Conservation (phyloP, 169 alveolate species). For the Eimeria mitis region DNA sequence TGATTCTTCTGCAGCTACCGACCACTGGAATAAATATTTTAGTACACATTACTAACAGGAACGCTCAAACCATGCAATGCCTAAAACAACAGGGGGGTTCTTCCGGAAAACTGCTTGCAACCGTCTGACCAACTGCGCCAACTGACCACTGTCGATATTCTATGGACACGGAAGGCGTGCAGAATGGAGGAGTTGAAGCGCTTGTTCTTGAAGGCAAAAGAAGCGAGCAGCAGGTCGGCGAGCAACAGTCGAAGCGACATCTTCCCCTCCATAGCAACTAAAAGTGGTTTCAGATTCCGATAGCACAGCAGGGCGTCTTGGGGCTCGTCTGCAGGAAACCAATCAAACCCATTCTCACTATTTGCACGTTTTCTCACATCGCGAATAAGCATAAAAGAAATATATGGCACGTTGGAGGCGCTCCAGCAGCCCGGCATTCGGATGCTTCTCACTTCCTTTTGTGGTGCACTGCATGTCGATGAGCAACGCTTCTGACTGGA, state of each 20-base stretch:
- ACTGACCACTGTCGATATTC: constrained; percentile 59
- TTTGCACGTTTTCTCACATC: not conserved
- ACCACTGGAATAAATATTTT: not conserved
- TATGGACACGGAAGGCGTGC: constrained; percentile 72
- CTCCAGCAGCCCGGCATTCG: not conserved
- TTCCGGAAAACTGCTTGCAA: not conserved
- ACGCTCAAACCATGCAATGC: not conserved
- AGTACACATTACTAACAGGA: not conserved
- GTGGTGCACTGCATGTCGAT: constrained; percentile 72
- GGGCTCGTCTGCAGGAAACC: constrained; percentile 34
- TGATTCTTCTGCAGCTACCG: not conserved
- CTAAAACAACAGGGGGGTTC: not conserved
- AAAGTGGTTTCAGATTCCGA: constrained; percentile 62
- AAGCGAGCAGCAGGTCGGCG: constrained; percentile 72
- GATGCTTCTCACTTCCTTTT: constrained; percentile 38
- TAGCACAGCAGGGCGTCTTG: constrained; percentile 69
- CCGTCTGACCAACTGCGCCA: not conserved
- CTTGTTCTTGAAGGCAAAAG: constrained; percentile 79
- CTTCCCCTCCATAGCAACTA: constrained; percentile 74
- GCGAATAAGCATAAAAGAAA: no score
- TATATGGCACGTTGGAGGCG: not conserved
- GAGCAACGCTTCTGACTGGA: constrained; percentile 76
- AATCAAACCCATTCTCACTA: not conserved
- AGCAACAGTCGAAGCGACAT: constrained; percentile 75
- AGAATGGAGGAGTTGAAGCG: constrained; percentile 58